Conservation (phyloP, 73 alveolate species). For the Effrenium voratum region DNA sequence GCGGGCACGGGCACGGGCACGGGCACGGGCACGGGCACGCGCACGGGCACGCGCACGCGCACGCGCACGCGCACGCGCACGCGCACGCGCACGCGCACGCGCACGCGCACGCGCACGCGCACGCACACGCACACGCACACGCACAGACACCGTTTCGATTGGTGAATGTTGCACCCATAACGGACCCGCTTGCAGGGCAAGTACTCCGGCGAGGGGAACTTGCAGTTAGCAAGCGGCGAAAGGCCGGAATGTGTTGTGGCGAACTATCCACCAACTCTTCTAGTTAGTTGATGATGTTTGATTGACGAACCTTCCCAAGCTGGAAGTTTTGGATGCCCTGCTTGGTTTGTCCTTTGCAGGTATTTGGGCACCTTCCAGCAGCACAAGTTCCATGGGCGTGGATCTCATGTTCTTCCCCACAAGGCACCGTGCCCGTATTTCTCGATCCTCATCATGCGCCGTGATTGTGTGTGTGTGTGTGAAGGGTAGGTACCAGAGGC, state of each 20-base stretch:
- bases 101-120: too few relatives aligned
- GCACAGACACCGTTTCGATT: too few relatives aligned
- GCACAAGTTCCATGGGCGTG: conserved; percentile 46
- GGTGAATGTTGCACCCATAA: too few relatives aligned
- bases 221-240: conserved; percentile 63
- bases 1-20: too few relatives aligned
- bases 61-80: too few relatives aligned
- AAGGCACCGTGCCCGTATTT: background rate
- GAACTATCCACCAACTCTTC: background rate
- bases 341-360: background rate
- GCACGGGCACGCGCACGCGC: too few relatives aligned
- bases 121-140: too few relatives aligned
- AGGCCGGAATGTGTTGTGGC: background rate
- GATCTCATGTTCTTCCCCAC: background rate
- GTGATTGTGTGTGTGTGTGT: background rate
- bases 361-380: conserved; percentile 27
- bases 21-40: too few relatives aligned
- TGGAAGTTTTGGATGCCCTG: background rate
- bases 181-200: conserved; percentile 13
- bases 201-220: conserved; percentile 49
- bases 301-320: background rate
- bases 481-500: background rate
- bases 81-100: too few relatives aligned
- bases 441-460: background rate
- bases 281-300: background rate